Base-by-base conservation (phyloP, 1,284 basidiomycete species). In the Schizophyllum amplum region DNA sequence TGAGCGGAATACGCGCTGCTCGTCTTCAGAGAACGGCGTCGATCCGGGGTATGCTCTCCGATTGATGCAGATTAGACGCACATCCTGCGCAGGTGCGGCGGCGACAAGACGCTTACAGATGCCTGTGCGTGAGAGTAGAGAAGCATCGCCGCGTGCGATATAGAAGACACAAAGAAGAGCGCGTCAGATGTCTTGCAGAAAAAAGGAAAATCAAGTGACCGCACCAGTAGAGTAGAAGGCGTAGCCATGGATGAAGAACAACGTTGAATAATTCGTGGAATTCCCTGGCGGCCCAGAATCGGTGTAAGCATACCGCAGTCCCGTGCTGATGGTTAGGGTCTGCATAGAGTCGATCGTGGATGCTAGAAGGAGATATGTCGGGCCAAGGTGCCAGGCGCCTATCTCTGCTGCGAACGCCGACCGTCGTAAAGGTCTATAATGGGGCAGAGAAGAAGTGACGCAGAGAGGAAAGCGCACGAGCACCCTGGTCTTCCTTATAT, bases 61-160 rank as follows among this genome's bases (percentile, higher is more conserved):
- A 24, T 64, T 67, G 52, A 69, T 60, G 6, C 64, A 62, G 7
- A 69, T 66, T 25, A 69, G 56, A 15, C 68, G 67, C 11, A 69
- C 42, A 23, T 58, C 59, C 1, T 55, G 27, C 4, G 58, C 21
- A 5, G 56, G 53, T 5, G 64, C 61, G 33, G 17, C 33, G 17
- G 33, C 13, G 17, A 42, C 13, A 42, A 42, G 33, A 42, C 33
- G 33, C 7, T 42, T 17, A 17, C 33, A 42, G 11, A 42, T 42
- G 33, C 33, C 33, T 42, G 33, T 42, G 11, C 33, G 33, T 42
- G 33, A 13, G 33, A 42, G 17, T 42, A 17, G 13, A 17, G 33
- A 42, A 17, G 33, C 11, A 42, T 17, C 13, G 33, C 33, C 13
- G 13, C 33, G 13, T 17, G 33, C 33, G 7, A 42, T 9, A 17